Evolutionary conservation across 2,329 filamentous ascomycete species (phyloP).

Genomic region (Akanthomyces muscarius): DNA sequence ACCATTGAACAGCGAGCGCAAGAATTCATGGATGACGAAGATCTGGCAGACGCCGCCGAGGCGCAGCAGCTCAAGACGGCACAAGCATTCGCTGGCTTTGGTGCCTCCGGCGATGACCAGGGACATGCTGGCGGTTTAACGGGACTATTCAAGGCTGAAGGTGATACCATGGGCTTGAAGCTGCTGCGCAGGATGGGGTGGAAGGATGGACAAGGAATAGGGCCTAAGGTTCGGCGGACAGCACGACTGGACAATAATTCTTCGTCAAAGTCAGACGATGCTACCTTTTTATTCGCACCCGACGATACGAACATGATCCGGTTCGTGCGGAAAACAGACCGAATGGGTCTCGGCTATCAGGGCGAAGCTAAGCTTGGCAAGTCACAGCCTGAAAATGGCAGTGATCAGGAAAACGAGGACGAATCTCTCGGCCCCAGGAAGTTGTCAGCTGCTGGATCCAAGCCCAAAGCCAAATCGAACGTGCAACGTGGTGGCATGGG

Average conservation of each 20-base stretch:
- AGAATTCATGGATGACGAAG: slow-evolving; percentile 98
- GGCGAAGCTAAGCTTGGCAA: slow-evolving; percentile 52
- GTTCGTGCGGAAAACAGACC: slow-evolving; percentile 62
- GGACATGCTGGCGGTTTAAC: slow-evolving; percentile 46
- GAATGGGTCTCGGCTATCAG: slow-evolving; percentile 65
- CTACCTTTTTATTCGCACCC: slow-evolving; percentile 76
- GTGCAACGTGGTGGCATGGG: slow-evolving; percentile 65
- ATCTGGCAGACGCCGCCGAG: slow-evolving; percentile 81
- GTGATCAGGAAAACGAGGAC: slow-evolving; percentile 44
- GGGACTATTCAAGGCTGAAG: slow-evolving; percentile 66
- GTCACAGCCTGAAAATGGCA: slow-evolving; percentile 32
- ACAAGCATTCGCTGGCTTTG: slow-evolving; percentile 70
- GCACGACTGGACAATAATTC: slow-evolving; percentile 57
- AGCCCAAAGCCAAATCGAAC: slow-evolving; percentile 48
- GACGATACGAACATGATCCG: slow-evolving; percentile 68
- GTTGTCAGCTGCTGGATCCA: slow-evolving; percentile 26
- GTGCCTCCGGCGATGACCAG: slow-evolving; percentile 57
- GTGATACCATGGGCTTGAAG: slow-evolving; percentile 83
- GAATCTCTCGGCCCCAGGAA: slow-evolving; percentile 22
- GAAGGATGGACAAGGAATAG: slow-evolving; percentile 89
- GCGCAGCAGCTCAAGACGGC: slow-evolving; percentile 69
- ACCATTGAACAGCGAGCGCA: slow-evolving; percentile 59
- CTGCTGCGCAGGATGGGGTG: slow-evolving; percentile 91
- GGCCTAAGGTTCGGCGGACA: slow-evolving; percentile 73
- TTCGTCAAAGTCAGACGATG: slow-evolving; percentile 35